Percentiles rank a stretch among this genome's conserved stretches.
Conservation (phyloP, 345 rosid genomes). For the Jatropha curcas region DNA sequence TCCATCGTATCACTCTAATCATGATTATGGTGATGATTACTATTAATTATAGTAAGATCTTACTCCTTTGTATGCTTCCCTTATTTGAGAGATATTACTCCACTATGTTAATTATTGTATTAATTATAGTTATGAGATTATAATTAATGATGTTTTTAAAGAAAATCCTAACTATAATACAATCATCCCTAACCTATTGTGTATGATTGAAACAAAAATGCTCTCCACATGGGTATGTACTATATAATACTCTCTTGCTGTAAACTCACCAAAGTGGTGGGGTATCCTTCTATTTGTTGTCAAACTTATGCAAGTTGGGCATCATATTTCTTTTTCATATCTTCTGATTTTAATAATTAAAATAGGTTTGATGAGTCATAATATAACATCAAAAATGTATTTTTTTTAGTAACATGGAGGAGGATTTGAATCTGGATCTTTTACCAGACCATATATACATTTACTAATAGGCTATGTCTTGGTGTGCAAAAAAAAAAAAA, state of each 20-base stretch:
- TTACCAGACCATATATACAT: no score
- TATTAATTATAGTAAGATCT: not conserved
- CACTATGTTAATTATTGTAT: not conserved
- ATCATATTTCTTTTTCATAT: slow-evolving; percentile 11
- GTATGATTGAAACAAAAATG: slow-evolving; percentile 40
- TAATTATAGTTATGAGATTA: not conserved
- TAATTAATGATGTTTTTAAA: not conserved
- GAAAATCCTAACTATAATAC: not conserved
- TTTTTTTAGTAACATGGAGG: no score
- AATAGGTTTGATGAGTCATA: no score
- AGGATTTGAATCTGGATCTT: no score
- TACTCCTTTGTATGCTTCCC: not conserved
- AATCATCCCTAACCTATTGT: slow-evolving; percentile 21
- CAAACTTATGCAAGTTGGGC: slow-evolving; percentile 37
- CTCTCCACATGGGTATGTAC: slow-evolving; percentile 48
- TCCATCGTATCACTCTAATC: no score
- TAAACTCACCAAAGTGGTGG: slow-evolving; percentile 35
- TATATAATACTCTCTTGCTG: slow-evolving; percentile 25
- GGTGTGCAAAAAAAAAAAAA: no score
- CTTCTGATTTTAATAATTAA: no score
- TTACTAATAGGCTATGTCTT: no score
- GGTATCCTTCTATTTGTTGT: slow-evolving; percentile 28
- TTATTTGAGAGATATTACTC: not conserved
- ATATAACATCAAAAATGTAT: no score
- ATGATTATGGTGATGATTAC: no score